These are phyloP conservation scores for Diaporthe batatas DNA, from an alignment of 2,329 filamentous ascomycete species.

Conservation along the genomic window DNA sequence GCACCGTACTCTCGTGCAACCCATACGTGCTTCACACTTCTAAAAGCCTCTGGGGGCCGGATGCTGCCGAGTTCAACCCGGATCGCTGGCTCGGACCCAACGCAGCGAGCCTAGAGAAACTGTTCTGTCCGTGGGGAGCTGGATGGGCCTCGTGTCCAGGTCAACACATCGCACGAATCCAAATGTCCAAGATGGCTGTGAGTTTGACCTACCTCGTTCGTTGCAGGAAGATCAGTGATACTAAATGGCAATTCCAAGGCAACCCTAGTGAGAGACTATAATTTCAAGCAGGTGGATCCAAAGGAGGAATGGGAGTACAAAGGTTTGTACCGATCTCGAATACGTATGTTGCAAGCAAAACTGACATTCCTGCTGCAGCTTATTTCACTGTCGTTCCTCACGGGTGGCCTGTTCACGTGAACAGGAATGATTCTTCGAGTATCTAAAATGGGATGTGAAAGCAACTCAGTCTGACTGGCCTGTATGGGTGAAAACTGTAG, in stretches of 20 bases:
- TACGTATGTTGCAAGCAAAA: background rate
- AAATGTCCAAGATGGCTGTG: constrained; percentile 31
- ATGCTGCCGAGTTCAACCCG: constrained; percentile 45
- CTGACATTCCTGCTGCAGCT: constrained; percentile 33
- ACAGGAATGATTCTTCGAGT: background rate
- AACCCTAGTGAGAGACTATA: constrained; percentile 33
- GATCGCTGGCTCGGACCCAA: constrained; percentile 45
- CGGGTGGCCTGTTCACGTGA: constrained; percentile 46
- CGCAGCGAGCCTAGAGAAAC: constrained; percentile 43
- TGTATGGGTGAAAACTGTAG: no score
- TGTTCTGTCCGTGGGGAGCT: constrained; percentile 34
- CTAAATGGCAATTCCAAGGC: background rate
- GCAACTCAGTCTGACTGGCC: no score
- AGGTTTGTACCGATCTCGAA: background rate
- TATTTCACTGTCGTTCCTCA: constrained; percentile 47
- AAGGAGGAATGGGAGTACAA: constrained; percentile 47
- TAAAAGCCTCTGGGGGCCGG: constrained; percentile 45
- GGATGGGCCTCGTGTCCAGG: constrained; percentile 27
- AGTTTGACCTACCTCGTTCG: background rate
- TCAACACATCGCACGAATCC: constrained; percentile 14
- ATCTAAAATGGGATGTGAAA: no score
- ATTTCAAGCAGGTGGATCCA: constrained; percentile 45
- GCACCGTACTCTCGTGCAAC: constrained; percentile 47
- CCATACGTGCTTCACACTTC: constrained; percentile 49
- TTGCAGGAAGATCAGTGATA: no score